Conservation (phyloP, 2,329 filamentous ascomycete genomes). For the Aspergillus sp. region DNA sequence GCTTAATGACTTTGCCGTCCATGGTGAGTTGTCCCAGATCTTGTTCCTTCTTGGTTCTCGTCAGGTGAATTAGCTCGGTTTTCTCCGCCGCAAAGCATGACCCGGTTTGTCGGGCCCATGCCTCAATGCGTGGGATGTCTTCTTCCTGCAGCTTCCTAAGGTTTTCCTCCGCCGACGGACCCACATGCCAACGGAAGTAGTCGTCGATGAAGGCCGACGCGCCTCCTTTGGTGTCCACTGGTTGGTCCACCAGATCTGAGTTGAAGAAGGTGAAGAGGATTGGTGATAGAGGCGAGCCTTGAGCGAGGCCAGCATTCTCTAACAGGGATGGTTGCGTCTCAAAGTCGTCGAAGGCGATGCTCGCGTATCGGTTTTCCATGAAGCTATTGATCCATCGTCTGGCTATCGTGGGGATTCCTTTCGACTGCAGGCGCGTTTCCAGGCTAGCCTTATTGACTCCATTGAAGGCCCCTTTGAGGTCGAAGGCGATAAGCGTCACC, state of each 20-base stretch:
- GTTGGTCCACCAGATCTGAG: constrained; percentile 33
- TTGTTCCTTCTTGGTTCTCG: constrained; percentile 17
- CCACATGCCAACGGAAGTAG: constrained; percentile 24
- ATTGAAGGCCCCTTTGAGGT: constrained; percentile 21
- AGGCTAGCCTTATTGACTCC: constrained; percentile 4
- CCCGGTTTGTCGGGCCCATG: constrained; percentile 24
- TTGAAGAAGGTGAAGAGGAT: constrained; percentile 40
- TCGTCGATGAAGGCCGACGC: constrained; percentile 30
- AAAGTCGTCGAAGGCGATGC: constrained; percentile 18
- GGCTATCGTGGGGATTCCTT: constrained; percentile 2
- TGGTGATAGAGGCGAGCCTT: constrained; percentile 33
- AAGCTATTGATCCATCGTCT: constrained; percentile 19
- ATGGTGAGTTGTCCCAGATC: constrained; percentile 14
- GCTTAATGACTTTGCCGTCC: constrained; percentile 15
- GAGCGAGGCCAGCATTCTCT: constrained; percentile 15
- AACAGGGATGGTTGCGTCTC: constrained; percentile 4
- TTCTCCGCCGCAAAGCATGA: constrained; percentile 29
- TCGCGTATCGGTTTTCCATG: constrained; percentile 12
- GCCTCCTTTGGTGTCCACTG: constrained; percentile 18
- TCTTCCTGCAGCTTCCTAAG: constrained; percentile 20
- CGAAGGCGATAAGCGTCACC: constrained; percentile 16
- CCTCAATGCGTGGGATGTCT: constrained; percentile 25
- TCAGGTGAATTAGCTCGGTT: constrained; percentile 30
- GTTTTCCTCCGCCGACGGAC: constrained; percentile 21
- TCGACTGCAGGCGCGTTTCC: background rate